Base-by-base conservation (phyloP, 2,329 filamentous ascomycete species). In the Claviceps monticola region DNA sequence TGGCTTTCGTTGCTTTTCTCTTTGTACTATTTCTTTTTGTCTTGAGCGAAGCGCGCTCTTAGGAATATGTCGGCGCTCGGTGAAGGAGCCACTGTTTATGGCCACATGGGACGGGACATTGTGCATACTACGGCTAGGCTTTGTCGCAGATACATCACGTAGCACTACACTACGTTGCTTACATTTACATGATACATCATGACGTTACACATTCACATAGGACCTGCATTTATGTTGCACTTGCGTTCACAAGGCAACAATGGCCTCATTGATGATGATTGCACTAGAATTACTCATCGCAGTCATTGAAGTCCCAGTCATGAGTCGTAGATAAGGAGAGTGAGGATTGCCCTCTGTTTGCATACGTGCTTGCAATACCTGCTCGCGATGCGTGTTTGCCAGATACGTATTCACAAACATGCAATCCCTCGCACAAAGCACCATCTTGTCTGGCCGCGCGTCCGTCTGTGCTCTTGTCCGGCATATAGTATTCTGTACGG, bases 1-100 rank as follows among this genome's bases (percentile, higher is more conserved):
- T 53, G 21, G 41, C 49, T 29, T 49, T 29, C 48, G 17, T 44
- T 45, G 21, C 50, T 48, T 26, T 49, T 26, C 17, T 51, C 46
- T 48, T 53, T 2, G 8, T 29, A 43, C 16, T 48, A 51, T 17
- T 11, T 16, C n/a, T 44, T 2, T 26, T 34, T 26, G 29, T 47
- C 39, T 2, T 50, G 39, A 49, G 45, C 48, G 39, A 54, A 48
- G 48, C 29, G 29, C 36, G 37, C 19, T 19, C 38, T 43, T 42
- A 42, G 6, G 36, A 45, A 46, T 6, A 34, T 13, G 21, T 36
- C 42, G 51, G 42, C 23, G 47, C 51, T 41, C 34, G 46, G 41
- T 14, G 29, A 19, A 17, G 26, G 4, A 48, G 34, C 38, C 16
- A 17, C 26, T 29, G 21, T 23, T 44, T 44, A 26, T 16, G 19